phyloP scores from a whole-genome alignment of 1,284 basidiomycete genomes.

The Mycena citricolor region DNA sequence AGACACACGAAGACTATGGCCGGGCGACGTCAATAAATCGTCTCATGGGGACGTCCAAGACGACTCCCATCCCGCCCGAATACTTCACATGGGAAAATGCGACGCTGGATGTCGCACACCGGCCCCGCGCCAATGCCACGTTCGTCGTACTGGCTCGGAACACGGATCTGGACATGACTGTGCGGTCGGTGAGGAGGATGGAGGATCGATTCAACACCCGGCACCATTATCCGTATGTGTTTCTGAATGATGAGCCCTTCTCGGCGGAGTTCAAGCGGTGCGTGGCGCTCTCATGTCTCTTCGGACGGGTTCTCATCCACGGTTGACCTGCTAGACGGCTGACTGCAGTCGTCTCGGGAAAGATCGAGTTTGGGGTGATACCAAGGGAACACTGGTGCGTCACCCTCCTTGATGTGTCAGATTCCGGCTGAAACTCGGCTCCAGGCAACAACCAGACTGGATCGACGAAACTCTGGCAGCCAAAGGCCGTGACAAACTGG shows the following conservation, averaged over 20 bases:
- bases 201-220: conserved; percentile 65
- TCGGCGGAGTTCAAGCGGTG: conserved; percentile 70
- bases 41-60: conserved; percentile 28
- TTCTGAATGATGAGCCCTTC: conserved; percentile 73
- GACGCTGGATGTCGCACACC: conserved; percentile 3
- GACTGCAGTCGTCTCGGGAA: conserved; percentile 25
- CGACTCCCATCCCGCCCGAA: conserved; percentile 9
- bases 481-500: conserved; percentile 50
- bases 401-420: background rate
- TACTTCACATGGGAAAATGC: conserved; percentile 9
- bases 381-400: conserved; percentile 37
- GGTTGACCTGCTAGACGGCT: conserved; percentile 26
- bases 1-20: conserved; percentile 68
- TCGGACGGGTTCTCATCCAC: background rate
- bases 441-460: conserved; percentile 56
- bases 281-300: conserved; percentile 14
- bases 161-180: conserved; percentile 37
- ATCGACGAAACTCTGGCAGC: conserved; percentile 62
- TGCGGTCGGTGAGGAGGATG: conserved; percentile 43
- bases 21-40: conserved; percentile 59
- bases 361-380: conserved; percentile 56
- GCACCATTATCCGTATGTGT: conserved; percentile 71
- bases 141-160: conserved; percentile 47
- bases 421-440: background rate
- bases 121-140: conserved; percentile 41